A percentile compares a stretch with the other conserved stretches of the same genome.
Conservation (phyloP, 805 yeast genomes). For the Metschnikowia baotianmanensis region DNA sequence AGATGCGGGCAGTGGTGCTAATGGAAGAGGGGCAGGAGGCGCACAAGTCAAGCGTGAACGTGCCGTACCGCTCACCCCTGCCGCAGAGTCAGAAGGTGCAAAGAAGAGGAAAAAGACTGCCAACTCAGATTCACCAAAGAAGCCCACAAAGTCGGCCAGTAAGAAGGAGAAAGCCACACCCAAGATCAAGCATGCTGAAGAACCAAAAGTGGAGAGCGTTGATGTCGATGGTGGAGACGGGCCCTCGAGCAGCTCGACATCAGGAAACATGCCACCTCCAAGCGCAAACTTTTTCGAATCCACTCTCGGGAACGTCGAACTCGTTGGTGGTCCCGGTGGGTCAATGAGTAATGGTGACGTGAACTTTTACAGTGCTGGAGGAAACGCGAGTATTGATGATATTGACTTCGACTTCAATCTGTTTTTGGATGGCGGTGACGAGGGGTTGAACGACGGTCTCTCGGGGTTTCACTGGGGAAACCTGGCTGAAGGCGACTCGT, state of each 20-base stretch:
- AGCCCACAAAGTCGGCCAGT: constrained; percentile 15
- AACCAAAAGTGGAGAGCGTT: constrained; percentile 5
- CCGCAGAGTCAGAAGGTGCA: constrained; percentile 34
- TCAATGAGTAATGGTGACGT: constrained; percentile 16
- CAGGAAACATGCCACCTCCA: constrained; percentile 25
- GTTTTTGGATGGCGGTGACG: constrained; percentile 37
- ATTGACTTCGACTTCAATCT: constrained; percentile 44
- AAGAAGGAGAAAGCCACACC: constrained; percentile 30
- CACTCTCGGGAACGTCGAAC: constrained; percentile 28
- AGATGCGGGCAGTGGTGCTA: constrained; percentile 9
- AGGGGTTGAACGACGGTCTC: constrained; percentile 32
- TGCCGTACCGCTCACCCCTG: constrained; percentile 40
- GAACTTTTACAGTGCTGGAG: constrained; percentile 23
- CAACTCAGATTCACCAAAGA: constrained; percentile 36
- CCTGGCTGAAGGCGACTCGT: constrained; percentile 21
- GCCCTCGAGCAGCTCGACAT: background rate
- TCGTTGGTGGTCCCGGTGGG: constrained; percentile 23
- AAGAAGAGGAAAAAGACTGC: constrained; percentile 29
- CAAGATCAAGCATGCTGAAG: constrained; percentile 20
- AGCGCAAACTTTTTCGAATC: constrained; percentile 21
- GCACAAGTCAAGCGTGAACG: constrained; percentile 36
- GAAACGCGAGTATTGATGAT: constrained; percentile 35
- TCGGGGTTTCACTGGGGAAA: constrained; percentile 41
- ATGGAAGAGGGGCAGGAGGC: constrained; percentile 13
- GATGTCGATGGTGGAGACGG: background rate